phyloP scores from a whole-genome alignment of 768 basidiomycete species.

The Mycena epipterygia region DNA sequence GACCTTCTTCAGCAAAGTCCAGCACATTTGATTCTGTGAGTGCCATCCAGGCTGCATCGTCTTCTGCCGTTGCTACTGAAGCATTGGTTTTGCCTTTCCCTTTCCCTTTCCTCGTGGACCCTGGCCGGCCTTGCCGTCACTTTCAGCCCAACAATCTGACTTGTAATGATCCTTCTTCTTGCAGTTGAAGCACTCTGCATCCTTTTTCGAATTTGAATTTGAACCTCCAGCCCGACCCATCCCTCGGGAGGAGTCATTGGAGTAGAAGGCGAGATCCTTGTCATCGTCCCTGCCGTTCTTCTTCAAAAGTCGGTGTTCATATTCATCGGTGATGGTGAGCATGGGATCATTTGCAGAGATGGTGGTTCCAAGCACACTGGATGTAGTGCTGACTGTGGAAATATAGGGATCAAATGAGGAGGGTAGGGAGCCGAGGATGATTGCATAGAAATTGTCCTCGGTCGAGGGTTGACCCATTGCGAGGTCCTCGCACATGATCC shows the following conservation, averaged over 20 bases:
- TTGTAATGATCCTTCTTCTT: too few species aligned
- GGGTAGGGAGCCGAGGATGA: constrained; percentile 52
- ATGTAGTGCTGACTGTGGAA: constrained; percentile 44
- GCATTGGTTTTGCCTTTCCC: too few species aligned
- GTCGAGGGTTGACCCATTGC: constrained; percentile 47
- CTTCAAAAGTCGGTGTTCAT: constrained; percentile 34
- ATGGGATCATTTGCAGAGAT: constrained; percentile 42
- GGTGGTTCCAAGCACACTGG: constrained; percentile 35
- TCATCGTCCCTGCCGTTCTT: constrained; percentile 39
- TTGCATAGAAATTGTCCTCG: constrained; percentile 48
- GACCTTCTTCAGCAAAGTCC: constrained; percentile 7
- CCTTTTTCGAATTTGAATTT: constrained; percentile 26
- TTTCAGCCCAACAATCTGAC: constrained; percentile 17
- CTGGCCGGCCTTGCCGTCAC: constrained; percentile 14
- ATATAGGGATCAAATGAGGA: constrained; percentile 47
- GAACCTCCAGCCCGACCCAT: constrained; percentile 26
- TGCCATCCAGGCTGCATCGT: constrained; percentile 5
- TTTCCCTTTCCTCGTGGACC: constrained; percentile 12
- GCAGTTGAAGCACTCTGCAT: constrained; percentile 26
- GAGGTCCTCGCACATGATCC: too few species aligned
- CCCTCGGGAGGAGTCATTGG: constrained; percentile 13
- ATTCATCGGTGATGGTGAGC: constrained; percentile 42
- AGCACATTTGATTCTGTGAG: constrained; percentile 3
- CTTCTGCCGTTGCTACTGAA: neutral
- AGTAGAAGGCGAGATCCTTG: constrained; percentile 42